phyloP scores from a whole-genome alignment of 1,284 basidiomycete species.

The Boletellus sp. region DNA sequence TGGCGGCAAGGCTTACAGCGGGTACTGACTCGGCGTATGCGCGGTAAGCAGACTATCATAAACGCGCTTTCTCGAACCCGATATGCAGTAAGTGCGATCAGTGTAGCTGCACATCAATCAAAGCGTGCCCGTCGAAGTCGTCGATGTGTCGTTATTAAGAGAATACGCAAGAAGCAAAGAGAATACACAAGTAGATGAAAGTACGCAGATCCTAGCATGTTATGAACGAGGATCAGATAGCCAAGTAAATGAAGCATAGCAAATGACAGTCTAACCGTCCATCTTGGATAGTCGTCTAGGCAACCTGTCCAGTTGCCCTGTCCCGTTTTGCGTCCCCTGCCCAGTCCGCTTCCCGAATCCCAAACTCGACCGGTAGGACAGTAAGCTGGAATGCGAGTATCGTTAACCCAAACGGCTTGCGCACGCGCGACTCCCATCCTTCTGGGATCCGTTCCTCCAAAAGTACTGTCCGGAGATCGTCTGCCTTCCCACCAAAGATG shows the following conservation, averaged over 20 bases:
- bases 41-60: too few relatives aligned
- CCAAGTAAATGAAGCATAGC: too few relatives aligned
- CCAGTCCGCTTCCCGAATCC: constrained; percentile 38
- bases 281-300: too few relatives aligned
- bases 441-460: constrained; percentile 65
- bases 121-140: not conserved
- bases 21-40: constrained; percentile 1
- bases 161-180: too few relatives aligned
- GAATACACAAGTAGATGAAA: not conserved
- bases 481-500: constrained; percentile 60
- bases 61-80: not conserved
- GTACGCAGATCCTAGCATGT: not conserved
- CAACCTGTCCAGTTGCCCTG: too few relatives aligned
- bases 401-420: constrained; percentile 56
- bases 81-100: not conserved
- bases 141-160: too few relatives aligned
- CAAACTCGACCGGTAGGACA: constrained; percentile 51
- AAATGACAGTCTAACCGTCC: too few relatives aligned
- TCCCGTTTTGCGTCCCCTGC: constrained; percentile 2
- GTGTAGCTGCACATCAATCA: not conserved
- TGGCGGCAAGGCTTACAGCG: not conserved
- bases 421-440: constrained; percentile 64
- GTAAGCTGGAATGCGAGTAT: constrained; percentile 54
- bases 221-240: too few relatives aligned
- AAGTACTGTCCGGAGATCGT: constrained; percentile 54